Evolutionary conservation across 1,284 basidiomycete genomes (phyloP), one percentile per base, ranked within the genome.

Genomic region (Singerocomus inundabilis): DNA sequence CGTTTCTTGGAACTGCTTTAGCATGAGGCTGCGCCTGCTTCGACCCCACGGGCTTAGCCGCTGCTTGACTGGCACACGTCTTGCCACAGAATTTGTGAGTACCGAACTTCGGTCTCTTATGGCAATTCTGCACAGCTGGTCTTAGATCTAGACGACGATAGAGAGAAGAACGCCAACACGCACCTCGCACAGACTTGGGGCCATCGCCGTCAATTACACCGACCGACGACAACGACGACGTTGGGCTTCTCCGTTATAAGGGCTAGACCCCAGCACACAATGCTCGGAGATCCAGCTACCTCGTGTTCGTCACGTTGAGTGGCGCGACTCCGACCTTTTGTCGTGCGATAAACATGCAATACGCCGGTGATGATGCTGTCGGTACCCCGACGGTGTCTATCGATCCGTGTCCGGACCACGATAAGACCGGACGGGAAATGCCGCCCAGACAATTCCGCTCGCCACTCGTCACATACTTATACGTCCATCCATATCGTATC

Each of bases 1-100:
- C 13, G 34, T 48, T 61, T 42, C 48, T 46, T 52, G 50, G 44
- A 26, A 30, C 49, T 31, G 38, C 41, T 43, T 48, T 66, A 11
- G 34, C 34, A 30, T 59, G 47, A 5, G 48, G 18, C 12, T 58
- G 59, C 24, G 53, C 26, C 24, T 48, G 58, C 26, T 42, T 65
- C 16, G 42, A 24, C n/a, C 29, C 39, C 18, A 46, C 44, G 44
- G 52, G 41, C 28, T 50, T 52, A 21, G 53, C 40, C 6, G 54
- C 54, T 30, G 75, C 80, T 60, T 79, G 74, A 29, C 66, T 62
- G 10, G 80, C 80, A 59, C 82, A 84, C 21, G 77, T 81, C 68
- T 79, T 82, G 31, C 80, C 77, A 56, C 82, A 84, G 55, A 76
- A 84, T 12, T 70, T 68, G 62, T 78, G 74, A 51, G 72, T 72